Evolutionary conservation across 192 early-diverging fungal species (phyloP).

Genomic region (Coemansia furcata): DNA sequence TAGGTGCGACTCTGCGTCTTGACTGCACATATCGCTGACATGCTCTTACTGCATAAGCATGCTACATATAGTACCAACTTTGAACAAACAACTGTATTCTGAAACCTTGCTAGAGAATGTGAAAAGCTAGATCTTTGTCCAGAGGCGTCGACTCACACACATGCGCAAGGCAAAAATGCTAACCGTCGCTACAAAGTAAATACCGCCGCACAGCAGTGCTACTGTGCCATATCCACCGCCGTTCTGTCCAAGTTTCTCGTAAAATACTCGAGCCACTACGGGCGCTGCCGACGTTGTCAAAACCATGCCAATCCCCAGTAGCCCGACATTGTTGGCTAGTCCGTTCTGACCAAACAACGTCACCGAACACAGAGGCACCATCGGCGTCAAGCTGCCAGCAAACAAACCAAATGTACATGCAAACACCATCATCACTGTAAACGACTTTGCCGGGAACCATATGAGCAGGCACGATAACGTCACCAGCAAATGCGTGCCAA

Average conservation of each 20-base stretch:
- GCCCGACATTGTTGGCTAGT: conserved; percentile 50
- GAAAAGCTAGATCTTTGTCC: conserved; percentile 32
- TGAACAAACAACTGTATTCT: neutral
- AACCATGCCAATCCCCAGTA: conserved; percentile 52
- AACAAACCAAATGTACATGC: conserved; percentile 51
- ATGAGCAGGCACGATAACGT: conserved; percentile 49
- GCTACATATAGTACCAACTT: too few relatives aligned
- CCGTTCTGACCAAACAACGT: conserved; percentile 54
- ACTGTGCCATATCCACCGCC: conserved; percentile 48
- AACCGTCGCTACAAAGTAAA: conserved; percentile 47
- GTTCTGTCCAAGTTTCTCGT: conserved; percentile 50
- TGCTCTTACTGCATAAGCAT: too few relatives aligned
- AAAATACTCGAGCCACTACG: conserved; percentile 45
- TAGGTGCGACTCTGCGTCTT: too few relatives aligned
- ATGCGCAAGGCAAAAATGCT: conserved; percentile 51
- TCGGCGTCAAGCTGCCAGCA: conserved; percentile 51
- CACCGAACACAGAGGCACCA: conserved; percentile 53
- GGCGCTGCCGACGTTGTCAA: conserved; percentile 49
- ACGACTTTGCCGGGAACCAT: conserved; percentile 55
- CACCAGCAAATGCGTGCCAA: conserved; percentile 47
- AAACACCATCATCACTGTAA: conserved; percentile 51
- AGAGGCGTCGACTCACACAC: conserved; percentile 39
- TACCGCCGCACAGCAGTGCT: conserved; percentile 49
- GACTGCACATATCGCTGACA: too few relatives aligned
- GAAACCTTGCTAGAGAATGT: neutral